Evolutionary conservation across 169 alveolate species (phyloP).

Genomic region (Eimeria sp.): DNA sequence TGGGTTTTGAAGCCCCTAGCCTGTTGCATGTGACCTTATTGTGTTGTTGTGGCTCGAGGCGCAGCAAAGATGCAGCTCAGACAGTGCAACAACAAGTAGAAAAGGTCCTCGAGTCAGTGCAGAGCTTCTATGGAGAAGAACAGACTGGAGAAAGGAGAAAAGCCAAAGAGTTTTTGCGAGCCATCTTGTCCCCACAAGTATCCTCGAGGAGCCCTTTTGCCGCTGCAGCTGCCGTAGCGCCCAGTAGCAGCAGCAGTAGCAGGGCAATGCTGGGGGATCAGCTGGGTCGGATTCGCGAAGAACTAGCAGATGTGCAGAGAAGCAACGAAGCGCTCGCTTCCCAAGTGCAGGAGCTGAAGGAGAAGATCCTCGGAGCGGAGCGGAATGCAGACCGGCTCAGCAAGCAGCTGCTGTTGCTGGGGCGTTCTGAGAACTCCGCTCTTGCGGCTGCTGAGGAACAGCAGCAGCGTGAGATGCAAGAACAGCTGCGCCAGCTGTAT

Average conservation of each 20-base stretch:
- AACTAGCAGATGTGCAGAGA: constrained; percentile 10
- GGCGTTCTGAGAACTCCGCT: constrained; percentile 27
- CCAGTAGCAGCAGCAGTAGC: constrained; percentile 14
- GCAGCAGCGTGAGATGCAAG: constrained; percentile 51
- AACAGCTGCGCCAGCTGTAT: constrained; percentile 63
- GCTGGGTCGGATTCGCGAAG: constrained; percentile 1
- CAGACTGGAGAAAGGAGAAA: neutral
- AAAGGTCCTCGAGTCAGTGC: neutral
- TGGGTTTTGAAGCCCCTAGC: neutral
- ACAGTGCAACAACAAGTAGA: constrained; percentile 3
- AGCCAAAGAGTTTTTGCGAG: neutral
- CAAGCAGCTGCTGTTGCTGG: constrained; percentile 48
- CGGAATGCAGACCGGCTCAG: constrained; percentile 43
- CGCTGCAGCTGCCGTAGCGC: neutral
- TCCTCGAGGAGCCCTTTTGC: neutral
- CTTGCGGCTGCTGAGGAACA: constrained; percentile 11
- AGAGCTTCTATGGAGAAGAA: constrained; percentile 33
- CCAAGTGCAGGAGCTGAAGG: constrained; percentile 53
- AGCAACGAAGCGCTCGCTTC: constrained; percentile 27
- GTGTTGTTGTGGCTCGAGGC: neutral
- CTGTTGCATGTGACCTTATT: neutral
- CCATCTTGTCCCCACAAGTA: neutral
- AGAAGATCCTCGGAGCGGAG: constrained; percentile 7
- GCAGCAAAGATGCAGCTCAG: constrained; percentile 31
- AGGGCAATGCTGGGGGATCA: constrained; percentile 58